These are phyloP conservation scores for Huntiella moniliformis DNA, from an alignment of 2,329 filamentous ascomycete genomes.

Conservation along the genomic window DNA sequence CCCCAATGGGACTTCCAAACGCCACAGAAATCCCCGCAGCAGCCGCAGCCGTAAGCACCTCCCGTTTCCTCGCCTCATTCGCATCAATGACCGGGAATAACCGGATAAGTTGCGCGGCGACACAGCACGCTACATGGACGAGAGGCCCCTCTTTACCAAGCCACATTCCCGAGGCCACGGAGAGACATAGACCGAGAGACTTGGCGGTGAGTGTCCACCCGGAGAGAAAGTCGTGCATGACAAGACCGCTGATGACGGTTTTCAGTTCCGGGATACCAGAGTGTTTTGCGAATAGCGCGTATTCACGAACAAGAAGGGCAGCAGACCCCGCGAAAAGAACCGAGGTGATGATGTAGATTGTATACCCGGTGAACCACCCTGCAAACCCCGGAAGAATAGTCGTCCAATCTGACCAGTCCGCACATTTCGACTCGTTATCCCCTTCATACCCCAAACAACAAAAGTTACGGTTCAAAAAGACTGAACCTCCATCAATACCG, in stretches of 20 bases:
- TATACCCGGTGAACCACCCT: slow-evolving; percentile 67
- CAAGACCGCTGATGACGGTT: slow-evolving; percentile 81
- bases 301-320: slow-evolving; percentile 62
- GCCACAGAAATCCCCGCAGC: slow-evolving; percentile 86
- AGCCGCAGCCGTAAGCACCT: slow-evolving; percentile 80
- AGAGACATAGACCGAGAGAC: slow-evolving; percentile 71
- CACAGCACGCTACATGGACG: slow-evolving; percentile 93
- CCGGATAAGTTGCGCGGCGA: slow-evolving; percentile 85
- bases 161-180: slow-evolving; percentile 90
- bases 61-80: slow-evolving; percentile 89
- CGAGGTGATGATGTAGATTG: slow-evolving; percentile 71
- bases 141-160: slow-evolving; percentile 88
- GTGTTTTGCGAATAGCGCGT: slow-evolving; percentile 75
- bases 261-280: slow-evolving; percentile 97
- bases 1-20: slow-evolving; percentile 84
- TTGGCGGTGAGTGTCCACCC: slow-evolving; percentile 80
- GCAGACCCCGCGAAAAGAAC: slow-evolving; percentile 66
- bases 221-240: slow-evolving; percentile 74
- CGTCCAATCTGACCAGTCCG: slow-evolving; percentile 77
- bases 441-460: slow-evolving; percentile 88
- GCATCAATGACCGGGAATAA: slow-evolving; percentile 60
- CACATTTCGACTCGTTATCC: slow-evolving; percentile 61
- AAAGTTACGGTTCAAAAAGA: slow-evolving; percentile 80
- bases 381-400: slow-evolving; percentile 41
- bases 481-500: slow-evolving; percentile 52